Base-by-base conservation (phyloP, 371 early-diverging fungal species). In the Mortierella sp. region DNA sequence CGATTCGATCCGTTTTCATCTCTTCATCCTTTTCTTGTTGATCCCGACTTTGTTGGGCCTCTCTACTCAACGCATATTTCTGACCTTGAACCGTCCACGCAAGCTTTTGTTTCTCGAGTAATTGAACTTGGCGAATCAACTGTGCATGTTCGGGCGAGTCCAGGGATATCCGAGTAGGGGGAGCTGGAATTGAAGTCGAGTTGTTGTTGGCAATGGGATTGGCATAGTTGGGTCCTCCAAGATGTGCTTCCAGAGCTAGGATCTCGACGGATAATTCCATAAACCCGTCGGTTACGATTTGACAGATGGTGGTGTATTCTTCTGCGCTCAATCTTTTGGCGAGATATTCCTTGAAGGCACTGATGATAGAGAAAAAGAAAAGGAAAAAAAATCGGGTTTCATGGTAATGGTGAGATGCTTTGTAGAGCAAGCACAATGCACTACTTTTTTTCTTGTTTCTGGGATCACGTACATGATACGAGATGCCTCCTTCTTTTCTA, bases 131-230 rank as follows among this genome's bases (percentile, higher is more conserved):
- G 16, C 77, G 77, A 47, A 76, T 76, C 55, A 76, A 4, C 11
- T 72, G 77, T 7, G 77, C 77, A 59, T 76, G 77, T 28, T 76
- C 77, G 23, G 77, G 72, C 0, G 77, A 76, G 30, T 76, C 60
- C 30, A 76, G 46, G 15, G 3, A 23, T 56, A 19, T 26, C n/a
- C 30, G n/a, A 6, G 29, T 15, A 0, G 71, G 63, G 12, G 64
- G 21, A 16, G n/a, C 23, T 25, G 19, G 58, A 19, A 29, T 21
- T 56, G 58, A 9, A 44, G 50, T 23, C 45, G 58, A 48, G 28
- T 67, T n/a, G 53, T 62, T 6, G 61, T 37, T 37, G 30, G n/a
- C n/a, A n/a, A n/a, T n/a, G n/a, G n/a, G n/a, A n/a, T 21, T 60
- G 37, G 43, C 21, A 25, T 70, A 57, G 29, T 23, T 23, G n/a